A percentile compares a stretch with the other conserved stretches of the same genome.
These are phyloP conservation scores for Saccharomyces eubayanus DNA, from an alignment of 805 yeast species.

Conservation along the genomic window DNA sequence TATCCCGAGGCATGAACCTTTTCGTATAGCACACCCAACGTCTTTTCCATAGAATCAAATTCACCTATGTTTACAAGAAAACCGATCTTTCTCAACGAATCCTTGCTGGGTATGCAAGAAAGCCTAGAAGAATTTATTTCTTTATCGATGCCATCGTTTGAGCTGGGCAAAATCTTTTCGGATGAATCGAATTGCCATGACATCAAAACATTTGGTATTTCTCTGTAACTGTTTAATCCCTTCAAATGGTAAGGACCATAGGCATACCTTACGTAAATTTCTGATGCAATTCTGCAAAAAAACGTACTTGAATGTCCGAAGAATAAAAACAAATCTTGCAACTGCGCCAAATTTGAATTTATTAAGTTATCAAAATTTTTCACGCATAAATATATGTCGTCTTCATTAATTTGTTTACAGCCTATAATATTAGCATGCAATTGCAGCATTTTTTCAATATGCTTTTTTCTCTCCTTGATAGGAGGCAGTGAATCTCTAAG, in stretches of 20 bases:
- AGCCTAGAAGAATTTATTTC: slow-evolving; percentile 90
- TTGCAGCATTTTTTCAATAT: slow-evolving; percentile 88
- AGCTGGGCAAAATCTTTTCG: slow-evolving; percentile 66
- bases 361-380: slow-evolving; percentile 81
- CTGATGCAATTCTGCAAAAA: slow-evolving; percentile 93
- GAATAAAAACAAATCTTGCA: slow-evolving; percentile 91
- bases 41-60: neutral
- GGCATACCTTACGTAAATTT: slow-evolving; percentile 92
- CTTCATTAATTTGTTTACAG: slow-evolving; percentile 73
- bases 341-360: slow-evolving; percentile 91
- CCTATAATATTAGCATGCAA: slow-evolving; percentile 82
- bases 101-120: slow-evolving; percentile 72
- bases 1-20: slow-evolving; percentile 53
- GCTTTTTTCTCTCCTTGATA: slow-evolving; percentile 89
- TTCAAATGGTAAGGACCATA: slow-evolving; percentile 90
- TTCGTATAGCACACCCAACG: slow-evolving; percentile 48
- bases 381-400: slow-evolving; percentile 73
- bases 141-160: slow-evolving; percentile 54
- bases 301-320: slow-evolving; percentile 74
- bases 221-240: slow-evolving; percentile 54
- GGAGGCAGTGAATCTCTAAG: slow-evolving; percentile 97
- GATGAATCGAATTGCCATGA: slow-evolving; percentile 88
- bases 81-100: slow-evolving; percentile 26
- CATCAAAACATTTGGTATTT: slow-evolving; percentile 54
- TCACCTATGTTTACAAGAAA: neutral